Evolutionary conservation across 495 filamentous ascomycete species (phyloP).

Genomic region (Arthonia radiata): DNA sequence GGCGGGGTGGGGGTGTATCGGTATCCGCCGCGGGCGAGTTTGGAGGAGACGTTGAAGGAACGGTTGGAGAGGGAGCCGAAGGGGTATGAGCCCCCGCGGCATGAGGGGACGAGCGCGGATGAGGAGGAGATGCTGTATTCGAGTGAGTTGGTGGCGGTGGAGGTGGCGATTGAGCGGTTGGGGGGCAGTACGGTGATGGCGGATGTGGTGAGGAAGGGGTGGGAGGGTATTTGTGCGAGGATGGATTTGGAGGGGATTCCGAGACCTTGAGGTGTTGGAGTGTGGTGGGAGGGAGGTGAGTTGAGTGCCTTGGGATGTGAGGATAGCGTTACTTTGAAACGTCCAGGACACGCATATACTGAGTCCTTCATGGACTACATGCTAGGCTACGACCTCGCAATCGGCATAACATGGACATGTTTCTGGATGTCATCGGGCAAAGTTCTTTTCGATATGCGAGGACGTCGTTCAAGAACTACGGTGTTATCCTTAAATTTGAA

Average conservation of each 20-base stretch:
- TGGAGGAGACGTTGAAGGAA: slow-evolving; percentile 11
- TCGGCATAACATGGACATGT: too few relatives aligned
- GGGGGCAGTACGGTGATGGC: slow-evolving; percentile 12
- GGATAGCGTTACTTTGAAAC: too few relatives aligned
- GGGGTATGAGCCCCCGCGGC: slow-evolving; percentile 16
- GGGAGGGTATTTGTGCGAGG: slow-evolving; percentile 14
- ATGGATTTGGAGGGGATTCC: slow-evolving; percentile 12
- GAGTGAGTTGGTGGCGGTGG: slow-evolving; percentile 15
- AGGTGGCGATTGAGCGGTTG: slow-evolving; percentile 17
- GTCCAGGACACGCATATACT: too few relatives aligned
- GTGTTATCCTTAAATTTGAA: too few relatives aligned
- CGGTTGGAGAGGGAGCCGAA: slow-evolving; percentile 15
- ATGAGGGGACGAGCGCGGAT: slow-evolving; percentile 20
- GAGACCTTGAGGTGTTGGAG: too few relatives aligned
- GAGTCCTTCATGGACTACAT: too few relatives aligned
- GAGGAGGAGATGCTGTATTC: slow-evolving; percentile 19
- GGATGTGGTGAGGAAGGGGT: slow-evolving; percentile 19
- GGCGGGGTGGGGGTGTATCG: slow-evolving; percentile 3
- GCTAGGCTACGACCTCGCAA: too few relatives aligned
- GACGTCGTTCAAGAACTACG: too few relatives aligned
- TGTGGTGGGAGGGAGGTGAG: too few relatives aligned
- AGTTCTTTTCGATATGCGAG: too few relatives aligned
- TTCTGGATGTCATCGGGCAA: too few relatives aligned
- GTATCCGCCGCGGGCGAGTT: slow-evolving; percentile 9
- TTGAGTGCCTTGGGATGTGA: too few relatives aligned